Evolutionary conservation across 1,284 basidiomycete genomes (phyloP).

Genomic region (Mycosarcoma maydis): DNA sequence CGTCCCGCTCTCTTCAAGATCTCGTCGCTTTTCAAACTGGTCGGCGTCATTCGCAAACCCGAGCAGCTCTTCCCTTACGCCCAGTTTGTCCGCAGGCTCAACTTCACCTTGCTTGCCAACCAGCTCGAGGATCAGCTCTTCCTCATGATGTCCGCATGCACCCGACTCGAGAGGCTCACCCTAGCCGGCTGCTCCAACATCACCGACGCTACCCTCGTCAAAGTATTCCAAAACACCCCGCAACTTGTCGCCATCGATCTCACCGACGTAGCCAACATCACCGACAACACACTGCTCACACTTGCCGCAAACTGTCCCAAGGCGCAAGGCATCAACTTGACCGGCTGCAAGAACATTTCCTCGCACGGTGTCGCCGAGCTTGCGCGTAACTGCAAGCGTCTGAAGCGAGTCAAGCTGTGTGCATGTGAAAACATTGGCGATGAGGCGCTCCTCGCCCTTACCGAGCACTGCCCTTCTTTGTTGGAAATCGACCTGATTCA

Average conservation of each 20-base stretch:
- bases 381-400: slow-evolving; percentile 78
- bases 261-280: slow-evolving; percentile 69
- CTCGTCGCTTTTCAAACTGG: slow-evolving; percentile 75
- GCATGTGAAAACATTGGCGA: slow-evolving; percentile 56
- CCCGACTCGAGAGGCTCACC: slow-evolving; percentile 88
- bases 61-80: slow-evolving; percentile 84
- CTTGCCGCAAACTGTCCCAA: slow-evolving; percentile 73
- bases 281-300: slow-evolving; percentile 52
- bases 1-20: slow-evolving; percentile 81
- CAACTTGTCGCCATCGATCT: slow-evolving; percentile 90
- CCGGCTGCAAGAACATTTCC: slow-evolving; percentile 82
- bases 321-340: slow-evolving; percentile 91
- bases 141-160: slow-evolving; percentile 78
- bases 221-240: slow-evolving; percentile 77
- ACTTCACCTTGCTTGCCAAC: slow-evolving; percentile 79
- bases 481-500: slow-evolving; percentile 92
- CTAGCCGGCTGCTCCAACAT: slow-evolving; percentile 83
- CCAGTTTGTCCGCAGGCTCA: slow-evolving; percentile 87
- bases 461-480: slow-evolving; percentile 78
- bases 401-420: slow-evolving; percentile 72
- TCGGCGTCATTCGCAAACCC: slow-evolving; percentile 58
- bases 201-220: slow-evolving; percentile 75
- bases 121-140: slow-evolving; percentile 84
- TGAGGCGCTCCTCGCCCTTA: slow-evolving; percentile 51
- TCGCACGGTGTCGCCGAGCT: slow-evolving; percentile 82